Evolutionary conservation across 192 early-diverging fungal genomes (phyloP), one percentile per base, ranked within the genome.

Genomic region (Coemansia sp.): DNA sequence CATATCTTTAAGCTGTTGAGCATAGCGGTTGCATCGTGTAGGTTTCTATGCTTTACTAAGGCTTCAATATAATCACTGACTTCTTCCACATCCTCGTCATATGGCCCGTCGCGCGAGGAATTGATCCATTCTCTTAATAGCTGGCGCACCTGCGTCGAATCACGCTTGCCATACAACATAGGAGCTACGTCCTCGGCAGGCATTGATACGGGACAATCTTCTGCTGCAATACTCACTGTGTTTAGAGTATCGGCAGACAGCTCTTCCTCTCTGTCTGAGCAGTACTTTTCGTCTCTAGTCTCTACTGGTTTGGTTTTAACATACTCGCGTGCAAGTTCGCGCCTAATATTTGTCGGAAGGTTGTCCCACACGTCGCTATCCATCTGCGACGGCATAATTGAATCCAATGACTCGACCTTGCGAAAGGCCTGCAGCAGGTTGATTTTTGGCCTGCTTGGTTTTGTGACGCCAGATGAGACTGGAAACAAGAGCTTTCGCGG

Each of bases 361-460:
- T 55, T 33, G 0, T 46, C 33, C 64, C 64, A 75, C 32, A 67
- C 60, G 14, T 53, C 53, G 18, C 23, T 36, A 33, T 75, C 72
- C 52, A 67, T 51, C 34, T 75, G 70, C 34, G 70, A 73, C 23
- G 70, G 63, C 70, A 73, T 58, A 11, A 73, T 37, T 20, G 25
- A 36, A 25, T 73, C 70, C 7, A 73, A 46, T 2, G 46, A 26
- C 33, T 58, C 50, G 8, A 64, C 42, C 19, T 58, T 65, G 26
- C 51, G 53, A 28, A 73, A 73, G 14, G 70, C 63, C 9, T 56
- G 48, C 18, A 72, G 14, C 25, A 72, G 33, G n/a, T 46, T 58
- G 36, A 45, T 15, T 33, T 52, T 46, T 18, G 56, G 34, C 15
- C 32, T 26, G 46, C 3, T 26, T n/a, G 35, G 14, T 27, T 19